Evolutionary conservation across 805 yeast genomes (phyloP), one percentile per base, ranked within the genome.

Genomic region (Metschnikowia corniflorae): DNA sequence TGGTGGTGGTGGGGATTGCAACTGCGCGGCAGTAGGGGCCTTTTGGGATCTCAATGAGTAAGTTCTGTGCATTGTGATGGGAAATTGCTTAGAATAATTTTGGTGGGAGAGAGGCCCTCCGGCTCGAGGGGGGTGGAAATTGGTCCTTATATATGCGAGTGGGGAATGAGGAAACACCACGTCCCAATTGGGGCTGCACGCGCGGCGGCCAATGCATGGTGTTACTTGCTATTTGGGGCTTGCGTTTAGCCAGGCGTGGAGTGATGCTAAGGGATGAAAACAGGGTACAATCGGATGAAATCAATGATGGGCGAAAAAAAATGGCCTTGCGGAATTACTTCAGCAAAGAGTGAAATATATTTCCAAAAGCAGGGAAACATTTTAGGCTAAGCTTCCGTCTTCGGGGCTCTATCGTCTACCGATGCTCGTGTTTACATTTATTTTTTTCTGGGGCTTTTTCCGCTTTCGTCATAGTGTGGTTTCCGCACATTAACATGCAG

Each of bases 21-120:
- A 63, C 63, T 84, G 86, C 43, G 89, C 75, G 44, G 89, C 88
- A 26, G 91, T 82, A 50, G 89, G 91, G 31, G 89, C 88, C 65
- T 86, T 81, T 37, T 75, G 66, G 44, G 79, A 72, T 77, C 91
- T 81, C 58, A 84, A 67, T 15, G 93, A 84, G 60, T 84, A 84
- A 8, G 93, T 84, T 78, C 87, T 81, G 70, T 84, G 88, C 91
- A 84, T 83, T 47, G 34, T 61, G 47, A n/a, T 6, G 15, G 26
- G n/a, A 5, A 10, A 6, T 15, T 29, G 27, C 15, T 22, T 16
- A 20, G 15, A 3, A 4, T 8, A 16, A 17, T 9, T 16, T 6
- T 13, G 3, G 9, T 21, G 20, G 18, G 10, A n/a, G 12, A 10
- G 29, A 16, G 3, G 15, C 16, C 23, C 22, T 0, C 14, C 6